Percentiles rank a stretch among this genome's conserved stretches.
phyloP scores from a whole-genome alignment of 2,329 filamentous ascomycete genomes.

The Magnaporthiopsis incrustans region DNA sequence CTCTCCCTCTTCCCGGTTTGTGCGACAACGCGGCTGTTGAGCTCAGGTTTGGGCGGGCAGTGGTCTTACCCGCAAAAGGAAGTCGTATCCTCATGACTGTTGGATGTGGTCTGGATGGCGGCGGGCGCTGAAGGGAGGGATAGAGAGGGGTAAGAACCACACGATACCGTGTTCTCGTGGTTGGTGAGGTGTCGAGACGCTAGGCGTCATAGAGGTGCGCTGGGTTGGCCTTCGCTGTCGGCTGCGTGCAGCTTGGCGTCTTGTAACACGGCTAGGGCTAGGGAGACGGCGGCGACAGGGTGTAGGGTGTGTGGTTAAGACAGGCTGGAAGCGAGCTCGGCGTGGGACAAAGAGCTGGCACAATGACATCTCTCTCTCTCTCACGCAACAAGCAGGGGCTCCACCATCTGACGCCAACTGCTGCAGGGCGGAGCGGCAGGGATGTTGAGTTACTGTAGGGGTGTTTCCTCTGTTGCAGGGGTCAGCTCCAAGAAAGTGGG shows the following conservation, averaged over 20 bases:
- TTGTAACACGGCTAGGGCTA: no score
- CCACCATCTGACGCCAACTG: not conserved
- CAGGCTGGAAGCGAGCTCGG: no score
- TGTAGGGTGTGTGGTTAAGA: not conserved
- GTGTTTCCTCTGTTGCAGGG: not conserved
- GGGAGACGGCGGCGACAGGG: not conserved
- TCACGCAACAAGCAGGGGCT: not conserved
- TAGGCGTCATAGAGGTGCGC: not conserved
- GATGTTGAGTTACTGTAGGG: not conserved
- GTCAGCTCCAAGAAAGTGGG: not conserved
- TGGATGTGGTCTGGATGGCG: not conserved
- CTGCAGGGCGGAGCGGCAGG: not conserved
- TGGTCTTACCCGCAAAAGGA: constrained; percentile 70
- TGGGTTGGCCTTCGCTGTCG: not conserved
- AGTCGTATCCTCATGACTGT: constrained; percentile 72
- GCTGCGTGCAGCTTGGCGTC: not conserved
- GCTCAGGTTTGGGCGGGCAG: not conserved
- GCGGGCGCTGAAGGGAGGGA: not conserved
- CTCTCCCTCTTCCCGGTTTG: not conserved
- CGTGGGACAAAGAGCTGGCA: not conserved
- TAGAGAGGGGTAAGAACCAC: not conserved
- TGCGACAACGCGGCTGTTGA: not conserved
- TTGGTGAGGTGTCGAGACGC: not conserved
- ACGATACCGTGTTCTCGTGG: not conserved
- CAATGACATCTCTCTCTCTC: not conserved